phyloP scores from a whole-genome alignment of 805 yeast species.

The Teunomyces cretensis region DNA sequence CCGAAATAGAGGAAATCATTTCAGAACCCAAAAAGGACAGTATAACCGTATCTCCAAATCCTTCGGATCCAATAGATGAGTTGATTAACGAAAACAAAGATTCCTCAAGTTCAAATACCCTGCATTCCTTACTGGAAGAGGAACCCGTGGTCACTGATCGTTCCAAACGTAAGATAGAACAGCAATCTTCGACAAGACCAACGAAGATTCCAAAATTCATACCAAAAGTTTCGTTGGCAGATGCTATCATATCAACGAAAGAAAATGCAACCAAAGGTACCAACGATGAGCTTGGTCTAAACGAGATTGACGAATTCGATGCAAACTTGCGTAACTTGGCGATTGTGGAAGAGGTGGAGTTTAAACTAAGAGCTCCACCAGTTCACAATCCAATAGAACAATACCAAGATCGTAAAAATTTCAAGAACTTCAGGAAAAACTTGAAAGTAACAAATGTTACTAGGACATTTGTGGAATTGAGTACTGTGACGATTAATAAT shows the following conservation, averaged over 20 bases:
- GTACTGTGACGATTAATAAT: slow-evolving; percentile 8
- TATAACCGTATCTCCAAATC: not conserved
- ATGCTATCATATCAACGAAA: slow-evolving; percentile 31
- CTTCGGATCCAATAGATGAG: not conserved
- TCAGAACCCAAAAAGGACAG: not conserved
- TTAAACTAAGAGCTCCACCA: slow-evolving; percentile 14
- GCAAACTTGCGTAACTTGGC: slow-evolving; percentile 28
- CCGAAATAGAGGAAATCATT: not conserved
- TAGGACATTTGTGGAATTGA: slow-evolving; percentile 30
- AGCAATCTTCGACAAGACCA: not conserved
- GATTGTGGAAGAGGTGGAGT: slow-evolving; percentile 29
- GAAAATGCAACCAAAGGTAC: slow-evolving; percentile 19
- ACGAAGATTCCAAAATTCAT: slow-evolving; percentile 3
- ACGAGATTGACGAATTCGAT: slow-evolving; percentile 26
- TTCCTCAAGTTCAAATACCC: no score
- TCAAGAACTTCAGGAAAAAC: slow-evolving; percentile 35
- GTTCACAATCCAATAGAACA: slow-evolving; percentile 7
- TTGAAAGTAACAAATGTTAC: slow-evolving; percentile 20
- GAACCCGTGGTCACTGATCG: not conserved
- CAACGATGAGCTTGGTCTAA: slow-evolving; percentile 27
- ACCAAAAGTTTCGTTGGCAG: slow-evolving; percentile 20
- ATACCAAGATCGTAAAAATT: slow-evolving; percentile 37
- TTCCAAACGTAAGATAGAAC: not conserved
- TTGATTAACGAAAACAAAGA: not conserved
- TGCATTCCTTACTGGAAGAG: not conserved